Evolutionary conservation across 2,329 filamentous ascomycete species (phyloP).

Genomic region (Diplodia mutila): DNA sequence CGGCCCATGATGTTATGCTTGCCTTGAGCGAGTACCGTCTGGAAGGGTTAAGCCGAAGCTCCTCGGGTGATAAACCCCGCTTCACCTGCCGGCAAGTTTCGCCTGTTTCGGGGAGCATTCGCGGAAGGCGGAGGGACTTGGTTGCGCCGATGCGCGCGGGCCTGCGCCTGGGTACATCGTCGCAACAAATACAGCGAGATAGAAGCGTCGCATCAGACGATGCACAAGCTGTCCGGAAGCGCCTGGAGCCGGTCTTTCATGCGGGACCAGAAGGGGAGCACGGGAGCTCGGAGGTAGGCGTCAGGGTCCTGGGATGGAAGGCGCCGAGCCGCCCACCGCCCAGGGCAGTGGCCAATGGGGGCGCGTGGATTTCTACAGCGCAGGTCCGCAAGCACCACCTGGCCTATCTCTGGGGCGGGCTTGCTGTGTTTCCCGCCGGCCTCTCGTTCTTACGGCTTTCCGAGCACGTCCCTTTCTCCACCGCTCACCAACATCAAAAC

Average conservation of each 20-base stretch:
- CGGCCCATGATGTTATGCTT: background rate
- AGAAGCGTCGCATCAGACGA: background rate
- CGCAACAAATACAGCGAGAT: background rate
- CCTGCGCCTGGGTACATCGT: background rate
- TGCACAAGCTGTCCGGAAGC: background rate
- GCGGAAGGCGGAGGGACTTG: background rate
- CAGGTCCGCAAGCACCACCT: conserved; percentile 25
- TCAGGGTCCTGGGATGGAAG: conserved; percentile 5
- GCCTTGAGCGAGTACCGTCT: conserved; percentile 4
- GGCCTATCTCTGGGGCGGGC: conserved; percentile 9
- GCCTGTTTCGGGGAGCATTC: conserved; percentile 8
- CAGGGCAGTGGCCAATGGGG: conserved; percentile 15
- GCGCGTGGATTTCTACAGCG: conserved; percentile 3
- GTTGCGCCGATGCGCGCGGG: background rate
- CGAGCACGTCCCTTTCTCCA: conserved; percentile 22
- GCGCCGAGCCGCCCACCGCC: conserved; percentile 13
- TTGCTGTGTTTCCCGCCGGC: conserved; percentile 4
- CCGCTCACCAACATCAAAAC: conserved; percentile 24
- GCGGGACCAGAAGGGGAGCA: background rate
- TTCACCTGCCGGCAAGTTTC: conserved; percentile 17
- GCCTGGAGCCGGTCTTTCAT: background rate
- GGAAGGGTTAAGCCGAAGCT: conserved; percentile 7
- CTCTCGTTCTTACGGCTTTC: conserved; percentile 7
- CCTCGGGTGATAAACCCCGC: conserved; percentile 21
- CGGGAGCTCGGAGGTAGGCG: background rate